Conservation (phyloP, 257 asterid species). For the Gentiana macrophylla region DNA sequence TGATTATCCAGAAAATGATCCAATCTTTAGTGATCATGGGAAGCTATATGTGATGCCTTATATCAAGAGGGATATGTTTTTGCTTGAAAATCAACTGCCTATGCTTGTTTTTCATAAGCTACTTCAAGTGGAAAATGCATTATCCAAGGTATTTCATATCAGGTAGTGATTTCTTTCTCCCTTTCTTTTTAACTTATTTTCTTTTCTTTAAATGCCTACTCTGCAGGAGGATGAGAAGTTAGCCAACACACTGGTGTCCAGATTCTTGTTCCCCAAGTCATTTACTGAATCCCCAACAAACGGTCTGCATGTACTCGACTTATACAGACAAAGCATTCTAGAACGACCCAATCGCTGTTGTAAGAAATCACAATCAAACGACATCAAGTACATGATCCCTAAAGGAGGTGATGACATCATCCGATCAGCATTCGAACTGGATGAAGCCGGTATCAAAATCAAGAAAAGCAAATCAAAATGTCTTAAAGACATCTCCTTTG, state of each 20-base stretch:
- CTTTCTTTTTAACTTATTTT: not conserved
- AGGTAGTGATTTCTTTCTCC: not conserved
- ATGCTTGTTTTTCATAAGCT: conserved; percentile 1
- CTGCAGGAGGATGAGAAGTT: conserved; percentile 1
- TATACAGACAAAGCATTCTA: conserved; percentile 19
- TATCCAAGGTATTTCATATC: not conserved
- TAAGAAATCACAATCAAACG: too few relatives aligned
- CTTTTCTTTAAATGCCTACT: too few relatives aligned
- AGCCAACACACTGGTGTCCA: conserved; percentile 9
- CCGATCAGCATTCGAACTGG: conserved; percentile 45
- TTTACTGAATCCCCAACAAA: too few relatives aligned
- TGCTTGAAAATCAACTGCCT: conserved; percentile 6
- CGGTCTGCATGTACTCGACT: conserved; percentile 30
- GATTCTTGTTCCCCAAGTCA: conserved; percentile 12
- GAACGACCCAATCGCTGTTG: not conserved
- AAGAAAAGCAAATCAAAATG: conserved; percentile 19
- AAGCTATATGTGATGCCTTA: conserved; percentile 21
- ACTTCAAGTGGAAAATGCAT: too few relatives aligned
- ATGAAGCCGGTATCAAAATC: conserved; percentile 46
- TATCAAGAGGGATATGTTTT: conserved; percentile 17
- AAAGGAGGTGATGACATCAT: conserved; percentile 21
- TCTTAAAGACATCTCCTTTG: conserved; percentile 43
- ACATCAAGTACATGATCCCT: not conserved
- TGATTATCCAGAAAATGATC: conserved; percentile 26
- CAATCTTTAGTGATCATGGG: conserved; percentile 29